Evolutionary conservation across 768 basidiomycete genomes (phyloP), one percentile per base, ranked within the genome.

Genomic region (Boletus barrowsii): DNA sequence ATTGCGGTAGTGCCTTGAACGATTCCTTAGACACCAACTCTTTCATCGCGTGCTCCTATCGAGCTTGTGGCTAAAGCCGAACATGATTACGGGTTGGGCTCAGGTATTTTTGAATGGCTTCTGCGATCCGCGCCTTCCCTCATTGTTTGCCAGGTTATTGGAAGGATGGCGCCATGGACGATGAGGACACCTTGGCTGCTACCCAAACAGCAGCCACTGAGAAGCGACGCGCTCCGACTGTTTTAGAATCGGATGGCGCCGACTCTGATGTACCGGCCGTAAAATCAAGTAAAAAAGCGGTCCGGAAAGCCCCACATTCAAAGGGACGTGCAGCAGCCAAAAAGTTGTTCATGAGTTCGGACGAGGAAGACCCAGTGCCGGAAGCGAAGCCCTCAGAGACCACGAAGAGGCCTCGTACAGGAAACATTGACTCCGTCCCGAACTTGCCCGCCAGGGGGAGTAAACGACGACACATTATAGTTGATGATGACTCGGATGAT

Each of bases 401-500:
- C 5, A 9, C 20, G 37, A 35, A 53, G 36, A 42, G 60, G 50
- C 18, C 56, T 1, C 52, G 13, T 29, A 46, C 36, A 35, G 37
- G 24, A 30, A 50, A 66, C 30, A 57, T 36, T 1, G 60, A 58
- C 1, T 1, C 46, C 5, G 42, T 29, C 29, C 51, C 49, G 26
- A 49, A 22, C 4, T 17, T 59, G 18, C 61, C 63, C 11, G 17
- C 54, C 11, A 61, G 51, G 37, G 55, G 41, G 13, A 59, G 44
- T 35, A 72, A 69, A 56, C 62, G 62, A 43, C 63, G 62, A 10
- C 72, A 75, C 32, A 68, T 78, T 11, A 68, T 83, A 35, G 71
- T 77, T 4, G 83, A 83, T 52, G 86, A 88, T 61, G 86, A 87
- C 65, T 87, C 84, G 10, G 88, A 88, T 61, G 83, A 88, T 53